A percentile compares a stretch with the other conserved stretches of the same genome.
These are phyloP conservation scores for Comarum palustre DNA, from an alignment of 306 rosid genomes.

Conservation along the genomic window DNA sequence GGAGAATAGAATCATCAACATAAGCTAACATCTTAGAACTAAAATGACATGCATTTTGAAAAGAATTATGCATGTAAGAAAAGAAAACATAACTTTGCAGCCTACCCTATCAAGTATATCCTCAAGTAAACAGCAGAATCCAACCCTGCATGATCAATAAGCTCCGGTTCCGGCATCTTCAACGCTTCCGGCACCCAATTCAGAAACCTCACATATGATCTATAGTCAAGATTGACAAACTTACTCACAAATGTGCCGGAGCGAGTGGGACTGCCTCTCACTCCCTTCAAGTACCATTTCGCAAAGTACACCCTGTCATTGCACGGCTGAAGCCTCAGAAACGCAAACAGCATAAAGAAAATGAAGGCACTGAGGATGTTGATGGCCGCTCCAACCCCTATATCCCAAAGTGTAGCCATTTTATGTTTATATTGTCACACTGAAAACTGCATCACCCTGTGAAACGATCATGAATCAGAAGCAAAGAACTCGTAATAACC, in stretches of 20 bases:
- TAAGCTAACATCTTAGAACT: neutral
- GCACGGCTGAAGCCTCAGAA: conserved; percentile 90
- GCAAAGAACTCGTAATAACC: no score
- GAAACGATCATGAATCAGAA: neutral
- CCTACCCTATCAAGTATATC: conserved; percentile 89
- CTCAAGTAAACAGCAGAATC: conserved; percentile 94
- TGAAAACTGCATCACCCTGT: conserved; percentile 33
- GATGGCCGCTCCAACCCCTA: conserved; percentile 70
- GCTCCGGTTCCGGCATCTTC: conserved; percentile 92
- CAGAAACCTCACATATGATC: conserved; percentile 64
- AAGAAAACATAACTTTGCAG: neutral
- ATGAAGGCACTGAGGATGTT: conserved; percentile 67
- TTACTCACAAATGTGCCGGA: conserved; percentile 68
- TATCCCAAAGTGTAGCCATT: conserved; percentile 77
- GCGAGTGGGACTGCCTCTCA: conserved; percentile 66
- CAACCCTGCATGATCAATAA: conserved; percentile 91
- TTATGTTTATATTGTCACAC: conserved; percentile 7
- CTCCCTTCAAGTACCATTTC: conserved; percentile 81
- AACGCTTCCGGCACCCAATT: conserved; percentile 97
- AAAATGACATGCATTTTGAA: neutral
- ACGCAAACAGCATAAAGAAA: conserved; percentile 69
- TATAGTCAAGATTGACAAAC: conserved; percentile 83
- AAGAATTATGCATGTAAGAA: neutral
- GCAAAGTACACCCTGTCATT: conserved; percentile 95
- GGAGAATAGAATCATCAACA: conserved; percentile 14